Evolutionary conservation across 441 rosid genomes (phyloP).

Genomic region (Populus hybrid): DNA sequence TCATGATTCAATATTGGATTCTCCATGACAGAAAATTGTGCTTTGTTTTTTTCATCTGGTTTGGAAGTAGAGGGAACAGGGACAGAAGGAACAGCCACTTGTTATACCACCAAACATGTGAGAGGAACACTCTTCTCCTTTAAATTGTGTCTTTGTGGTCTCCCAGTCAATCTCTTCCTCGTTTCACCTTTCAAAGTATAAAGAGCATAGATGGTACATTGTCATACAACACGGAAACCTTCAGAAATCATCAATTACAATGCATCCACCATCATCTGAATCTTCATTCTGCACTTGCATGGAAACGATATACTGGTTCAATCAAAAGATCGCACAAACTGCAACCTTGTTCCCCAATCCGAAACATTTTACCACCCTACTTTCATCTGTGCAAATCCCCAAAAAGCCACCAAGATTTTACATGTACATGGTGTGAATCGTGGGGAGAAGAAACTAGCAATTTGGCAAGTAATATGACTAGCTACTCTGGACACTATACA

Average conservation of each 20-base stretch:
- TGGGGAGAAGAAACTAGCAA: neutral
- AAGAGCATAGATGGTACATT: neutral
- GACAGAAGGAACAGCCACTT: neutral
- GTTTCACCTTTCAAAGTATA: neutral
- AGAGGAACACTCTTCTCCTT: neutral
- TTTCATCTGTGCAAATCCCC: neutral
- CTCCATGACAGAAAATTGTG: neutral
- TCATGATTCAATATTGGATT: neutral
- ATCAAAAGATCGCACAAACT: neutral
- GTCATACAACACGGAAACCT: neutral
- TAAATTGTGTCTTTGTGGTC: neutral
- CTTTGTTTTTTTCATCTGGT: neutral
- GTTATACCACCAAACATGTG: neutral
- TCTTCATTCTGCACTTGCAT: neutral
- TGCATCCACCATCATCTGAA: neutral
- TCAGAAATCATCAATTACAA: neutral
- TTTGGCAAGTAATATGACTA: neutral
- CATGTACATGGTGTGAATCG: neutral
- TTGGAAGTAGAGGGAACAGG: neutral
- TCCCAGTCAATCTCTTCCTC: neutral
- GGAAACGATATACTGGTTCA: neutral
- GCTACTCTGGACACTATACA: neutral
- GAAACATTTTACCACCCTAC: neutral
- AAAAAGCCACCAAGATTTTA: neutral
- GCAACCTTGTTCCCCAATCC: neutral